Conservation (phyloP, 1,139 yeast species). For the Yamadazyma friedrichii region DNA sequence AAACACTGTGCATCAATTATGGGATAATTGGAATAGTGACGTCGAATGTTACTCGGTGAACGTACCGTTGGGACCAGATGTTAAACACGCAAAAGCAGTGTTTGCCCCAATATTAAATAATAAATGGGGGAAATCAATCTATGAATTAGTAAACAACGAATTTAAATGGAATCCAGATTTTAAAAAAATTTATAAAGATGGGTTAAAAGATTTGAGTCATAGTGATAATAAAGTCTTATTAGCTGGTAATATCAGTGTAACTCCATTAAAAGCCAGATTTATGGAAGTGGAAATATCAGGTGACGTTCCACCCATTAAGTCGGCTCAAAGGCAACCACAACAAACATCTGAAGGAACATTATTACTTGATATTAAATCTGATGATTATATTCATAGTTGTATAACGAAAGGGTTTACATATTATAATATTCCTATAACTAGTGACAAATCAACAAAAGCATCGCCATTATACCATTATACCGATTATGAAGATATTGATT, state of each 20-base stretch:
- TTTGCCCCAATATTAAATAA: slow-evolving; percentile 80
- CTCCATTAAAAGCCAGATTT: slow-evolving; percentile 81
- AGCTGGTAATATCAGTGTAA: slow-evolving; percentile 62
- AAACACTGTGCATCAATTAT: slow-evolving; percentile 57
- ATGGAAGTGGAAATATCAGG: slow-evolving; percentile 54
- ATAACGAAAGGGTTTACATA: slow-evolving; percentile 40
- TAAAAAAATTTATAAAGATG: slow-evolving; percentile 61
- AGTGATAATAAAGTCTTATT: slow-evolving; percentile 57
- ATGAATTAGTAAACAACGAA: slow-evolving; percentile 23
- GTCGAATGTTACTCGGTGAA: slow-evolving; percentile 82
- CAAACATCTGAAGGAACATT: slow-evolving; percentile 13
- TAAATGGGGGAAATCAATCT: slow-evolving; percentile 65
- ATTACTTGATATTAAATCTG: slow-evolving; percentile 32
- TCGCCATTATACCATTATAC: slow-evolving; percentile 65
- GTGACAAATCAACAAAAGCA: slow-evolving; percentile 15
- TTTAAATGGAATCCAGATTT: slow-evolving; percentile 88
- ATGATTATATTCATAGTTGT: slow-evolving; percentile 61
- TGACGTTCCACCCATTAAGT: slow-evolving; percentile 36
- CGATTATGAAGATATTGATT: slow-evolving; percentile 85
- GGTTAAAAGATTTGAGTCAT: slow-evolving; percentile 50
- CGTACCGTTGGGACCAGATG: slow-evolving; percentile 63
- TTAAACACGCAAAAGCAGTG: slow-evolving; percentile 57
- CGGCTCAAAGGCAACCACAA: slow-evolving; percentile 2
- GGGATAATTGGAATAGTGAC: slow-evolving; percentile 35
- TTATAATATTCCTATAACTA: slow-evolving; percentile 26